Base-by-base conservation (phyloP, 495 filamentous ascomycete genomes). In the Aspergillus avenaceus region DNA sequence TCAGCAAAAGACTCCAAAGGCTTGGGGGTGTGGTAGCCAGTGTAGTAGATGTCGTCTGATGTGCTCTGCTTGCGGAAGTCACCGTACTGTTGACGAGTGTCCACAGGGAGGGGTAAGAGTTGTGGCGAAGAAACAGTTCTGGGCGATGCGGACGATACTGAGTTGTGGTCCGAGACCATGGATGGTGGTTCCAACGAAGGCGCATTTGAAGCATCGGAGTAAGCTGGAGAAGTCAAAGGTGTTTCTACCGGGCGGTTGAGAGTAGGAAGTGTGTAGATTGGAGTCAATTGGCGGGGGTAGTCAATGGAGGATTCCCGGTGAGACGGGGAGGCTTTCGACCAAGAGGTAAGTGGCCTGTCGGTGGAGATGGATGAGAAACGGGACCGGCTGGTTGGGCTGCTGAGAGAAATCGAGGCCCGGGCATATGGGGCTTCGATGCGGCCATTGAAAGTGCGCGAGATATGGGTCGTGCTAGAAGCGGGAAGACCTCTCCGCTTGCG, bases 211-310 rank as follows among this genome's bases (percentile, higher is more conserved):
- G 65, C 68, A 21, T 82, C 77, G 2, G 79, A 81, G 53, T 73
- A 78, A 21, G 77, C 74, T n/a, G 87, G 86, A 13, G 88, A 91
- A 11, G 84, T 85, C 59, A 90, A 76, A 21, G 84, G 79, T 3
- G 79, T 75, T 47, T 86, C 84, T 28, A 78, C 71, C 27, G 67
- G 70, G 41, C 70, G 74, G 60, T 72, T 75, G 54, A 73, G 68
- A 27, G 64, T 55, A 55, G 65, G 66, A 45, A 71, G 61, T 46
- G 73, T 68, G 65, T 70, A 69, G 61, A 74, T 73, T 38, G 77
- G 66, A 36, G 70, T 64, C 50, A 74, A 53, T 57, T 75, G 64
- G 53, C 70, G 63, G 54, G 71, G 52, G 43, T 56, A 55, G 47
- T 56, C 51, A 50, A 66, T 59, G 52, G 60, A 57, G 3, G 67